A percentile compares a stretch with the other conserved stretches of the same genome.
Conservation (phyloP, 2,329 filamentous ascomycete genomes). For the Colletotrichum cuscutae region DNA sequence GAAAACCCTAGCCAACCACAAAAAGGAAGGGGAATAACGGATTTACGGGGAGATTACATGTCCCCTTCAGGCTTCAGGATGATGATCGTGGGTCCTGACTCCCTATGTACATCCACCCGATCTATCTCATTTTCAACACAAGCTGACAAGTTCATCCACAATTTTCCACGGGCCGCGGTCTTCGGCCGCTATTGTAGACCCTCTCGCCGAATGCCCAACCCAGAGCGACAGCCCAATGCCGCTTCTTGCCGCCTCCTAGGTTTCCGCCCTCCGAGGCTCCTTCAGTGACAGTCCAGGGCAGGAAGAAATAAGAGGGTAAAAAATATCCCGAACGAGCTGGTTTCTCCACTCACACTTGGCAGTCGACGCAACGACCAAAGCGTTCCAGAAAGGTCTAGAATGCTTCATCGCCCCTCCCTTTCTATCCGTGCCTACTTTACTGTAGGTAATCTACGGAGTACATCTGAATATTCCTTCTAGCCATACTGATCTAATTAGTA, state of each 20-base stretch:
- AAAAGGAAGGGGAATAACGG: not conserved
- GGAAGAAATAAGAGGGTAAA: not conserved
- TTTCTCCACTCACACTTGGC: not conserved
- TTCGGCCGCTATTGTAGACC: not conserved
- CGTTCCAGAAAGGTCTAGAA: not conserved
- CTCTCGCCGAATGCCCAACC: slow-evolving; percentile 20
- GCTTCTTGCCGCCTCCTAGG: slow-evolving; percentile 18
- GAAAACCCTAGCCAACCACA: not conserved
- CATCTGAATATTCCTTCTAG: not conserved
- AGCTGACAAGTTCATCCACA: not conserved
- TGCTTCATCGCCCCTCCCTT: not conserved
- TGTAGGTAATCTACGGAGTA: not conserved
- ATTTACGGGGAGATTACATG: slow-evolving; percentile 3
- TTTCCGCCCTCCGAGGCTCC: not conserved
- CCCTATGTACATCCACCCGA: too few relatives aligned
- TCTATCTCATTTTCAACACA: not conserved
- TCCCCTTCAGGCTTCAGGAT: slow-evolving; percentile 7
- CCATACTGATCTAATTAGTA: too few relatives aligned
- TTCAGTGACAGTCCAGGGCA: too few relatives aligned
- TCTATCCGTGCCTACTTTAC: not conserved
- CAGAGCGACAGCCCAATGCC: slow-evolving; percentile 24
- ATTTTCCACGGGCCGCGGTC: not conserved
- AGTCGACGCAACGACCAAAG: too few relatives aligned
- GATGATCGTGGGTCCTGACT: slow-evolving; percentile 4
- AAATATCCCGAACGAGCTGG: not conserved